Base-by-base conservation (phyloP, 306 rosid genomes). In the Senna siamea region DNA sequence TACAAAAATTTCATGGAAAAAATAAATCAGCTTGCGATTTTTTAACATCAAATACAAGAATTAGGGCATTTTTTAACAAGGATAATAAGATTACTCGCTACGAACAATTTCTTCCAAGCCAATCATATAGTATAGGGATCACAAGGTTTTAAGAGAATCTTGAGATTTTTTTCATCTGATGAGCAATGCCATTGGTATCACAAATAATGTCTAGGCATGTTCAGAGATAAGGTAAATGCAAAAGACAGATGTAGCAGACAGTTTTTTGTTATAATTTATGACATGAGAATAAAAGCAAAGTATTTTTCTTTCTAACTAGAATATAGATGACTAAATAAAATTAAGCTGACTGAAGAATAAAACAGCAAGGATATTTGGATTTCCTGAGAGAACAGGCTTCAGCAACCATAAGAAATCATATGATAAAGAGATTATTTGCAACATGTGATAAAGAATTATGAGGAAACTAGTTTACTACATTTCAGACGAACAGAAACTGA, bases 1-100 rank as follows among this genome's bases (percentile, higher is more conserved):
- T 75, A 77, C 51, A 71, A 67, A 64, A 67, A 60, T 58, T 76
- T 48, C 67, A 66, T 34, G 15, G 63, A 7, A 75, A 77, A 75
- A 76, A 71, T 62, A 30, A 74, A 72, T 60, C 30, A 63, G 48
- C 79, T 59, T 34, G 51, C 78, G 58, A 28, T 28, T n/a, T n/a
- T n/a, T n/a, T n/a, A n/a, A n/a, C n/a, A n/a, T n/a, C n/a, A n/a
- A n/a, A n/a, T n/a, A n/a, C n/a, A n/a, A n/a, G n/a, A n/a, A n/a
- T n/a, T 73, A 66, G 35, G 72, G 35, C 32, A 40, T 43, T 43
- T 20, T 46, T 26, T 11, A 23, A 26, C 30, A 26, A 26, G 54
- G 38, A 65, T 43, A 23, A 65, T 4, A 65, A 23, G 54, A 65
- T 41, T 43, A 43, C 19, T 41, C 1, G 4, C 54, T 7, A 23